Base-by-base conservation (phyloP, 2,329 filamentous ascomycete genomes). In the Leptoxyphium fumago region DNA sequence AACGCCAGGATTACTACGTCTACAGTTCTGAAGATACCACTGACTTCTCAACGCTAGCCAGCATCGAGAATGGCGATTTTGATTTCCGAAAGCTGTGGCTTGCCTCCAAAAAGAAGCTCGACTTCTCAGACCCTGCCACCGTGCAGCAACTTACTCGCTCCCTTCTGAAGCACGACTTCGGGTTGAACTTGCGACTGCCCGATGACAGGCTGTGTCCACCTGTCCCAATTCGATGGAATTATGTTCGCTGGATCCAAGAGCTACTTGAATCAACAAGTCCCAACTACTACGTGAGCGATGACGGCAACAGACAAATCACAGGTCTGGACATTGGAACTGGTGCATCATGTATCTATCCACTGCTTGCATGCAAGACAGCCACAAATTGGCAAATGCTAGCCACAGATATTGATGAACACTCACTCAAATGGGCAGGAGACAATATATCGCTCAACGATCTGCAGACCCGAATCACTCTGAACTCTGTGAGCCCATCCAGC, bases 321-420 rank as follows among this genome's bases (percentile, higher is more conserved):
- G 88, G 89, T 0, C 39, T 46, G 17, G 50, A 57, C 29, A 77
- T 74, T 48, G 91, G 91, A 36, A 93, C 87, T 1, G 91, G 91
- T 2, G 84, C 89, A 13, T 93, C 85, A 52, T 82, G 82, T 54
- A 94, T 98, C 53, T 98, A 96, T 58, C 82, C 88, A 2, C 73
- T 96, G 1, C 71, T 98, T 1, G 85, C 80, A 15, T 84, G 82
- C 52, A 62, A 70, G 0, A 75, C 82, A 46, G 73, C 84, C 1
- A 71, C 74, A 1, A 63, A 60, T 2, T 96, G 88, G 88, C 48
- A 48, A 5, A 61, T 64, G 55, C 55, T 58, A 45, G 67, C 59
- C 17, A 65, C 61, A 67, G 89, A 96, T 52, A 79, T 94, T 43
- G 87, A 96, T 58, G 59, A 71, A 0, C 73, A 75, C 39, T 91